These are phyloP conservation scores for Magnolia sinica DNA, from an alignment of 164 flowering plant genomes.

Conservation along the genomic window DNA sequence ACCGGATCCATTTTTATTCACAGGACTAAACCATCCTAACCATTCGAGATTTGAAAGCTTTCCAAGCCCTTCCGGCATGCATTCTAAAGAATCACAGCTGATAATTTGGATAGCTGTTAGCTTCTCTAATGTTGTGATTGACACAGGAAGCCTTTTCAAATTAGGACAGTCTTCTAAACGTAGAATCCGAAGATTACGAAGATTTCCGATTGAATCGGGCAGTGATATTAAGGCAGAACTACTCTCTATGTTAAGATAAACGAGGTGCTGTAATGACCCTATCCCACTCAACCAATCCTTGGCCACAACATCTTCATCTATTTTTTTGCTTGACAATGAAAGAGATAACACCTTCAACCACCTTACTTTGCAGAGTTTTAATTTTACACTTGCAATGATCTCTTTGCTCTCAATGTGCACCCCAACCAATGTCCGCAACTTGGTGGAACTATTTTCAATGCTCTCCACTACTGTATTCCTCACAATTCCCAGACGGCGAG, in stretches of 20 bases:
- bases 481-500: not conserved
- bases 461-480: not conserved
- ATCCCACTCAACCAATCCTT: not conserved
- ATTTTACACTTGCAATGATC: not conserved
- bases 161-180: not conserved
- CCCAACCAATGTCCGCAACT: no score
- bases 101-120: not conserved
- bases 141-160: not conserved
- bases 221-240: not conserved
- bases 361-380: not conserved
- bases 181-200: not conserved
- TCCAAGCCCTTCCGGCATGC: not conserved
- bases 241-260: not conserved
- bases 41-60: constrained; percentile 1
- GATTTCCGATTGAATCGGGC: not conserved
- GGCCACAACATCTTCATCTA: not conserved
- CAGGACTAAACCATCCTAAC: not conserved
- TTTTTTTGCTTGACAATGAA: not conserved
- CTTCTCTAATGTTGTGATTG: not conserved
- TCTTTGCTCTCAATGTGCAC: not conserved
- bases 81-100: not conserved
- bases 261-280: not conserved
- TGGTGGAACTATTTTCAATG: not conserved
- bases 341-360: not conserved
- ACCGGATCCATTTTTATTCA: not conserved